phyloP scores from a whole-genome alignment of 2,329 filamentous ascomycete genomes.

The Chaetoscypha palmicola region DNA sequence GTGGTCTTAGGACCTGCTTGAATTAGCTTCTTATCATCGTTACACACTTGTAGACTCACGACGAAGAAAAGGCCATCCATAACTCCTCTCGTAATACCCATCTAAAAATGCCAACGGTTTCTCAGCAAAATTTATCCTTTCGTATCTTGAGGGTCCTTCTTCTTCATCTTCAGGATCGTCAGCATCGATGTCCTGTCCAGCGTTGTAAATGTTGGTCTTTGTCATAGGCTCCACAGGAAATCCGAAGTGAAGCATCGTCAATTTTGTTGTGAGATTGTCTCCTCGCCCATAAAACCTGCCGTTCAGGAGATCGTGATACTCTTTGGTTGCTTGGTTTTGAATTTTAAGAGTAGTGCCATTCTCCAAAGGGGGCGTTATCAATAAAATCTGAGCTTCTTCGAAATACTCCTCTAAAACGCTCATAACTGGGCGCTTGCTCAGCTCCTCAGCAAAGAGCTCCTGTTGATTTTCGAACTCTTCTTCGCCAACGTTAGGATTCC shows the following conservation, averaged over 20 bases:
- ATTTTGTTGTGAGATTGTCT: slow-evolving; percentile 27
- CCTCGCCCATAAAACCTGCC: slow-evolving; percentile 12
- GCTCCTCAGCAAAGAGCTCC: slow-evolving; percentile 3
- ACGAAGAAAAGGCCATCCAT: slow-evolving; percentile 24
- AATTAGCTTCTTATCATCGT: slow-evolving; percentile 1
- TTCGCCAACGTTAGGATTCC: slow-evolving; percentile 16
- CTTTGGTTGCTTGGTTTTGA: slow-evolving; percentile 13
- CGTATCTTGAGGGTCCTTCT: slow-evolving; percentile 6
- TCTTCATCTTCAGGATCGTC: slow-evolving; percentile 15
- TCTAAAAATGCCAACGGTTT: slow-evolving; percentile 28
- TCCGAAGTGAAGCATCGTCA: slow-evolving; percentile 29
- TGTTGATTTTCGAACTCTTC: slow-evolving; percentile 8
- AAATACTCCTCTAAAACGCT: slow-evolving; percentile 12
- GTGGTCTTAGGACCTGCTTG: slow-evolving; percentile 11
- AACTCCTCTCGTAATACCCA: slow-evolving; percentile 23
- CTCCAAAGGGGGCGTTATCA: slow-evolving; percentile 10
- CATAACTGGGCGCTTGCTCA: slow-evolving; percentile 3
- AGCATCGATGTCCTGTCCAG: neutral
- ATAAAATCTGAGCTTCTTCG: slow-evolving; percentile 11
- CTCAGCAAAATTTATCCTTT: slow-evolving; percentile 15
- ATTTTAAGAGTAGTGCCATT: slow-evolving; percentile 13
- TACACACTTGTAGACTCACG: slow-evolving; percentile 14
- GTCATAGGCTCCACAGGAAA: slow-evolving; percentile 26
- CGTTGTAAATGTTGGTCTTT: slow-evolving; percentile 20
- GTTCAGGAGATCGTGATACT: slow-evolving; percentile 13